These are phyloP conservation scores for Phlyctochytrium bullatum DNA, from an alignment of 192 early-diverging fungal species.

Conservation along the genomic window DNA sequence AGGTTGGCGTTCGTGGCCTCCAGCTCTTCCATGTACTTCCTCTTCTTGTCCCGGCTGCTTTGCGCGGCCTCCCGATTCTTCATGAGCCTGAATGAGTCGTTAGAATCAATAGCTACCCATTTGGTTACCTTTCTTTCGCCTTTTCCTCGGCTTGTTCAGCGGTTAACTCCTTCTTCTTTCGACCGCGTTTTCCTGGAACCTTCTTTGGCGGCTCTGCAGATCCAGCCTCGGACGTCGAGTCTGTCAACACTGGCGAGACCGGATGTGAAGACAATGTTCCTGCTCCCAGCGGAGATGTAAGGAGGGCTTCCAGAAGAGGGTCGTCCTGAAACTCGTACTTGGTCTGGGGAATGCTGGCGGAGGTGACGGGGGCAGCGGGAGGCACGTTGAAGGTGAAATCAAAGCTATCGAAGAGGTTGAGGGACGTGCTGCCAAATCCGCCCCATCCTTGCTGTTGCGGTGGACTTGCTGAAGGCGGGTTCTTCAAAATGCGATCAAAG, in stretches of 20 bases:
- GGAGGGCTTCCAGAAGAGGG: neutral
- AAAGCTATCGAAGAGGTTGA: too few relatives aligned
- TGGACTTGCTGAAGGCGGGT: too few relatives aligned
- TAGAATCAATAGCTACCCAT: neutral
- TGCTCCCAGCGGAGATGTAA: neutral
- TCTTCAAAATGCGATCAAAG: too few relatives aligned
- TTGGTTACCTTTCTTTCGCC: neutral
- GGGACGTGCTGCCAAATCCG: too few relatives aligned
- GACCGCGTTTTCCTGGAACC: neutral
- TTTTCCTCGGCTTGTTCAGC: neutral
- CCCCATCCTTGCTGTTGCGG: too few relatives aligned
- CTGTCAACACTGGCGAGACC: neutral
- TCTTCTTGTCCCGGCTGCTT: conserved; percentile 16
- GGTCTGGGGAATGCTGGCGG: too few relatives aligned
- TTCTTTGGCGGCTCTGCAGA: neutral
- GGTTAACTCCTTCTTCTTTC: neutral
- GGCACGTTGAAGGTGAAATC: neutral
- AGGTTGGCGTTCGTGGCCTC: conserved; percentile 10
- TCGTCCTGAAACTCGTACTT: too few relatives aligned
- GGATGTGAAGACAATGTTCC: too few relatives aligned
- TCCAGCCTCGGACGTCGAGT: neutral
- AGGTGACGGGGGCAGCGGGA: neutral
- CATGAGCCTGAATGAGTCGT: neutral
- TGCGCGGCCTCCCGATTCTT: conserved; percentile 22
- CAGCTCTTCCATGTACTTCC: conserved; percentile 23